Base-by-base conservation (phyloP, 75 land plant genomes). In the Cunninghamia lanceolata region DNA sequence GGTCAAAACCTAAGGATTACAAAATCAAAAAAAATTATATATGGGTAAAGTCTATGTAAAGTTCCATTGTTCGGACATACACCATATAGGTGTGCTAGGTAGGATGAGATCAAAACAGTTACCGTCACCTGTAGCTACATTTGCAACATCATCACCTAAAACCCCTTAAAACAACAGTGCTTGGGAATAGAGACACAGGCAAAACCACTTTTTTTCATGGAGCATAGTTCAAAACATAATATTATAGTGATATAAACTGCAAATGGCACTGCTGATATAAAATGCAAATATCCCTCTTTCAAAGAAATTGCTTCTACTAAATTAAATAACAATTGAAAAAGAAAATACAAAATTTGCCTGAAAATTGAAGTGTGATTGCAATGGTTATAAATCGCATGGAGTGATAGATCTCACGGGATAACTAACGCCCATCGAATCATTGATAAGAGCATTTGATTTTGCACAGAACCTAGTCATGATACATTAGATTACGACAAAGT, bases 391-490 rank as follows among this genome's bases (percentile, higher is more conserved):
- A 4, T 16, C 34, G 85, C 10, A 39, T 35, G 71, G 34, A 50
- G 47, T 4, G 19, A 43, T 5, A 17, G 21, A 34, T 88, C 90
- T 68, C 78, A 89, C 90, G 82, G 89, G 90, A 85, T 88, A 89
- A n/a, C 86, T 86, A 36, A 89, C 90, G 25, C 90, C 90, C 75
- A 88, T 38, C 7, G 83, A 80, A 66, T 89, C 90, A 38, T 38
- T 88, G 42, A 89, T 80, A 63, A 89, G 90, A 82, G 85, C 86
- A 50, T 89, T 90, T 63, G 89, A 84, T 73, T 89, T 89, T 82
- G 89, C 86, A 54, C 90, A 84, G 66, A 88, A 89, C 74, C 90
- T 89, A 88, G 25, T 13, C 5, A 11, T 10, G 36, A 32, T 34
- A 71, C 36, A 71, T 32, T 71, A 30, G 36, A 10, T 10, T 32